Evolutionary conservation across 139 green algal species (phyloP).

Genomic region (Parachlorella kessleri): DNA sequence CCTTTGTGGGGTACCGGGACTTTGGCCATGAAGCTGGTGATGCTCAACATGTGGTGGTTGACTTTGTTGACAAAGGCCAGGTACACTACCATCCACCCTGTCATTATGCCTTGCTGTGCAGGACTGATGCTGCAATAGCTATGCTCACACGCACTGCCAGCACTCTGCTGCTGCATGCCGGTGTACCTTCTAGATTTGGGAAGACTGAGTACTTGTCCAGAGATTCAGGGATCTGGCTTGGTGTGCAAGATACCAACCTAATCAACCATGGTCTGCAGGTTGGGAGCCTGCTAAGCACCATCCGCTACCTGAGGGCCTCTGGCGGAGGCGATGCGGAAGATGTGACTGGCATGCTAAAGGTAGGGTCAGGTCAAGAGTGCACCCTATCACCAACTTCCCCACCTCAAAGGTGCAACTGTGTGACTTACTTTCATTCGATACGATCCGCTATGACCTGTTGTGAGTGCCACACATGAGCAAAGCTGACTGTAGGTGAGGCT

Average conservation of each 20-base stretch:
- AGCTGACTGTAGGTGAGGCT: no score
- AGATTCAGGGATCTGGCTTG: no score
- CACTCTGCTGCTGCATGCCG: no score
- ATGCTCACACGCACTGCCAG: no score
- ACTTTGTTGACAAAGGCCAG: conserved; percentile 39
- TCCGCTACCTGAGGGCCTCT: not conserved
- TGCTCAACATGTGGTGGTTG: not conserved
- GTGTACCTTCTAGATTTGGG: no score
- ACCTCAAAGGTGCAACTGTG: not conserved
- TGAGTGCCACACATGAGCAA: no score
- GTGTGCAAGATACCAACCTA: not conserved
- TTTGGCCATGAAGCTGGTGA: conserved; percentile 4
- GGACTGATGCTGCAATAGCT: no score
- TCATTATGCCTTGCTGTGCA: no score
- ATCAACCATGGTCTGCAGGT: not conserved
- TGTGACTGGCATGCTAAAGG: conserved; percentile 25
- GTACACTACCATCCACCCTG: no score
- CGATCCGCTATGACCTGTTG: not conserved
- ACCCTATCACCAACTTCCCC: no score
- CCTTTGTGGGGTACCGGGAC: conserved; percentile 42
- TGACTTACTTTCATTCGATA: not conserved
- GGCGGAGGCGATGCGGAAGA: conserved; percentile 26
- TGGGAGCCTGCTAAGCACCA: conserved; percentile 1
- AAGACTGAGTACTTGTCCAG: no score
- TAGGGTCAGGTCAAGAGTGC: not conserved